A percentile compares a stretch with the other conserved stretches of the same genome.
phyloP scores from a whole-genome alignment of 2,329 filamentous ascomycete species.

The Alternaria metachromatica region DNA sequence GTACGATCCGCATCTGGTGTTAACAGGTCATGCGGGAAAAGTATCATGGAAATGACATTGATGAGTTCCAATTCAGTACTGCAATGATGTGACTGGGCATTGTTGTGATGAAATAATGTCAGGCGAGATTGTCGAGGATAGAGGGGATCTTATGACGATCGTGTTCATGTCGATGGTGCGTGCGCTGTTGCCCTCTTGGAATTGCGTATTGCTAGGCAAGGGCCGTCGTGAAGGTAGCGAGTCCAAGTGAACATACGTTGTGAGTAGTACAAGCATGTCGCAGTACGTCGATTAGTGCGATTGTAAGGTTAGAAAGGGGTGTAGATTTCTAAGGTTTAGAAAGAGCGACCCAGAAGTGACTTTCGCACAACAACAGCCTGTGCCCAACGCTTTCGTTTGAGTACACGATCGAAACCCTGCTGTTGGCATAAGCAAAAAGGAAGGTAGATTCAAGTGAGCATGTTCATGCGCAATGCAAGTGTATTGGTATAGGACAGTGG shows the following conservation, averaged over 20 bases:
- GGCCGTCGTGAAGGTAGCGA: background rate
- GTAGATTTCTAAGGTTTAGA: background rate
- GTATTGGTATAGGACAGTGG: too few species aligned
- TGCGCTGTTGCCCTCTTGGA: background rate
- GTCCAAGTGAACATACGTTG: background rate
- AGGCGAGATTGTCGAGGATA: background rate
- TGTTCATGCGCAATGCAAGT: background rate
- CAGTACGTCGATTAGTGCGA: background rate
- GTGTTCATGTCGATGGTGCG: background rate
- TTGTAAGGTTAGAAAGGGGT: background rate
- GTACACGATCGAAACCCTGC: background rate
- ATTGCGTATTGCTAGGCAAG: background rate
- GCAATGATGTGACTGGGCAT: background rate
- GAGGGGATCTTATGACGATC: background rate
- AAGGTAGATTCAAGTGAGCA: background rate
- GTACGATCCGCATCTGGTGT: conserved; percentile 44
- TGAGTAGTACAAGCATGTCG: background rate
- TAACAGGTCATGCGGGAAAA: conserved; percentile 44
- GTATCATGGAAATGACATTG: conserved; percentile 47
- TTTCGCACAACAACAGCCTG: background rate
- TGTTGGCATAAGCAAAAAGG: background rate
- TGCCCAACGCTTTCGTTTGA: background rate
- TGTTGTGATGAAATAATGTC: background rate
- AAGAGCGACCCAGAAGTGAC: background rate
- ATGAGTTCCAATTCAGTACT: conserved; percentile 30